These are phyloP conservation scores for Aquilaria malaccensis DNA, from an alignment of 345 rosid genomes.

Conservation along the genomic window DNA sequence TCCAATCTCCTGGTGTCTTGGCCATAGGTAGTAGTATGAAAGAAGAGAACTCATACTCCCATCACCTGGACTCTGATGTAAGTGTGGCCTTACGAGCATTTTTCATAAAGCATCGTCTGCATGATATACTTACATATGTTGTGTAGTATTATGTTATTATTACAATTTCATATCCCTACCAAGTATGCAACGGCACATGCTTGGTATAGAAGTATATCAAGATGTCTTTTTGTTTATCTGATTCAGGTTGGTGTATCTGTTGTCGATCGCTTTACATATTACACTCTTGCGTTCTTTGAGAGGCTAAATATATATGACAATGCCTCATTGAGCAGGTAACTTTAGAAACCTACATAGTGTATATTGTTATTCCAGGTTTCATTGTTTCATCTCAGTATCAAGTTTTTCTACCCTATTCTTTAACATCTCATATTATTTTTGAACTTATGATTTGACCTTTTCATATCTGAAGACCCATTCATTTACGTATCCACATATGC, in stretches of 20 bases:
- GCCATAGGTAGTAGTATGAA: conserved; percentile 95
- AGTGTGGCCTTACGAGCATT: conserved; percentile 18
- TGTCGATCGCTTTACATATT: conserved; percentile 91
- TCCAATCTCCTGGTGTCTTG: conserved; percentile 92
- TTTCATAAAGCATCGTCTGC: background rate
- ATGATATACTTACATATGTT: background rate
- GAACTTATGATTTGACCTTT: background rate
- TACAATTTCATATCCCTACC: conserved; percentile 1
- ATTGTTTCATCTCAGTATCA: background rate
- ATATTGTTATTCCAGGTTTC: conserved; percentile 1
- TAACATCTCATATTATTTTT: background rate
- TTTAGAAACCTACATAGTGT: background rate
- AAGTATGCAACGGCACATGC: conserved; percentile 6
- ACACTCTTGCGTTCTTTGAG: conserved; percentile 93
- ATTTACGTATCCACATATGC: background rate
- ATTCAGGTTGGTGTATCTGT: conserved; percentile 92
- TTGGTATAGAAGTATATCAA: conserved; percentile 3
- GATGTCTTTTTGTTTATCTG: conserved; percentile 6
- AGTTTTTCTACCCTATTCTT: background rate
- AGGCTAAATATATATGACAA: conserved; percentile 81
- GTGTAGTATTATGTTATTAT: background rate
- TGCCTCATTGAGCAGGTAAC: conserved; percentile 87
- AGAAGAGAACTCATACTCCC: conserved; percentile 99
- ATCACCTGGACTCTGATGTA: conserved; percentile 96
- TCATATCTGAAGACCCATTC: too few species aligned